A percentile compares a stretch with the other conserved stretches of the same genome.
Evolutionary conservation across 345 rosid species (phyloP).

Genomic region (Pugionium dolabratum): DNA sequence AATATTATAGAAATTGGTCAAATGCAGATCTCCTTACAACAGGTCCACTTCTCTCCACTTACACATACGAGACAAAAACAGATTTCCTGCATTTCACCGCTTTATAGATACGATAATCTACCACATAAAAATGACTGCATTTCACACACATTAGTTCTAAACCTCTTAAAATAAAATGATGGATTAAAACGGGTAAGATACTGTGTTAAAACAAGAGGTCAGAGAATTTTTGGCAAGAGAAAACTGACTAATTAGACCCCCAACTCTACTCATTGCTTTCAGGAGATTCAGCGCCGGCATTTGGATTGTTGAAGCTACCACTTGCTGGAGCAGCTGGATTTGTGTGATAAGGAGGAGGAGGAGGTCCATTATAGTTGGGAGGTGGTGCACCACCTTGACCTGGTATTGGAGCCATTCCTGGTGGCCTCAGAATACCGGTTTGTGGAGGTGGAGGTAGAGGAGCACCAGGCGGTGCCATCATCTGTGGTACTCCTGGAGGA

Average conservation of each 20-base stretch:
- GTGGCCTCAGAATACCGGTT: conserved; percentile 73
- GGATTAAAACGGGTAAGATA: conserved; percentile 20
- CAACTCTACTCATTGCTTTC: conserved; percentile 53
- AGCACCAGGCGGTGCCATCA: conserved; percentile 92
- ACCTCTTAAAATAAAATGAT: conserved; percentile 12
- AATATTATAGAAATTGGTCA: neutral
- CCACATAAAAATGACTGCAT: neutral
- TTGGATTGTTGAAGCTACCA: conserved; percentile 60
- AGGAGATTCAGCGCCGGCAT: conserved; percentile 50
- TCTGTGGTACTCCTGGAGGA: conserved; percentile 61
- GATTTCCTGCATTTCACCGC: neutral
- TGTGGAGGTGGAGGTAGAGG: conserved; percentile 79
- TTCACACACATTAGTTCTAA: conserved; percentile 30
- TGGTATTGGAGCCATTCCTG: conserved; percentile 47
- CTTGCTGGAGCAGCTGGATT: conserved; percentile 55
- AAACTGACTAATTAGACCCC: conserved; percentile 31
- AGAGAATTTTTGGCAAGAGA: conserved; percentile 7
- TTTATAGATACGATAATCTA: conserved; percentile 17
- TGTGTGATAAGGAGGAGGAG: conserved; percentile 57
- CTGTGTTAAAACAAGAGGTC: neutral
- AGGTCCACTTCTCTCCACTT: neutral
- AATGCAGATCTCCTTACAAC: neutral
- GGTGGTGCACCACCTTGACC: conserved; percentile 63
- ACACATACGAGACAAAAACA: neutral
- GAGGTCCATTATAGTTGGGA: conserved; percentile 48